These are phyloP conservation scores for Hibiscus mutabilis DNA, from an alignment of 345 rosid species.

Conservation along the genomic window DNA sequence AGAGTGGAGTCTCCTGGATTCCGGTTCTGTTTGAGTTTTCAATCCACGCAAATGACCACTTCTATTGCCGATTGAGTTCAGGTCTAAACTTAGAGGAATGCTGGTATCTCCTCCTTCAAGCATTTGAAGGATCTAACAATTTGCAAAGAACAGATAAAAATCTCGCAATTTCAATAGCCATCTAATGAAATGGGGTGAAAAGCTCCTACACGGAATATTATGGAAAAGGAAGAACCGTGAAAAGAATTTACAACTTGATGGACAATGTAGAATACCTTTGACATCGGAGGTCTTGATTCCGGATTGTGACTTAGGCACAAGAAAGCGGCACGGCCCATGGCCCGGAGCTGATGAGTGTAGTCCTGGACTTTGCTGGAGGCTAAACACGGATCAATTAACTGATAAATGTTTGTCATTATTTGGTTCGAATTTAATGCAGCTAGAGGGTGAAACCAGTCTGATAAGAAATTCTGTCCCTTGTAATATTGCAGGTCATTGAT, in stretches of 20 bases:
- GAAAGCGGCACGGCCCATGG: slow-evolving; percentile 11
- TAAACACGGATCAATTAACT: slow-evolving; percentile 9
- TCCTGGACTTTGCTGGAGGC: slow-evolving; percentile 3
- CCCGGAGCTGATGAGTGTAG: slow-evolving; percentile 7
- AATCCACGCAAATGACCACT: slow-evolving; percentile 50
- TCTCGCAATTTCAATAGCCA: not conserved
- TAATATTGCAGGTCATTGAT: slow-evolving; percentile 33
- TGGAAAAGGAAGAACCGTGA: not conserved
- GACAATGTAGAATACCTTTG: slow-evolving; percentile 10
- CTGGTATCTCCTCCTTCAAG: slow-evolving; percentile 50
- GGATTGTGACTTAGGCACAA: slow-evolving; percentile 12
- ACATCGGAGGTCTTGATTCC: slow-evolving; percentile 14
- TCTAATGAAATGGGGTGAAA: not conserved
- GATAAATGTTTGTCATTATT: slow-evolving; percentile 13
- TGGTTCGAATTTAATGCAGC: slow-evolving; percentile 30
- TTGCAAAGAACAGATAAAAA: not conserved
- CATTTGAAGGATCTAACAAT: slow-evolving; percentile 27
- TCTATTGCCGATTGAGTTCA: slow-evolving; percentile 48
- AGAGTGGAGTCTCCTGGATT: slow-evolving; percentile 30
- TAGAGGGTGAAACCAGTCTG: slow-evolving; percentile 43
- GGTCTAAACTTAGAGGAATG: slow-evolving; percentile 36
- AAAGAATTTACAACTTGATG: not conserved
- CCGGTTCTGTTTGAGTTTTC: slow-evolving; percentile 22
- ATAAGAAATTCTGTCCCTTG: slow-evolving; percentile 29
- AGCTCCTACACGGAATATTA: not conserved